Base-by-base conservation (phyloP, 2,329 filamentous ascomycete species). In the Akanthomyces muscarius region DNA sequence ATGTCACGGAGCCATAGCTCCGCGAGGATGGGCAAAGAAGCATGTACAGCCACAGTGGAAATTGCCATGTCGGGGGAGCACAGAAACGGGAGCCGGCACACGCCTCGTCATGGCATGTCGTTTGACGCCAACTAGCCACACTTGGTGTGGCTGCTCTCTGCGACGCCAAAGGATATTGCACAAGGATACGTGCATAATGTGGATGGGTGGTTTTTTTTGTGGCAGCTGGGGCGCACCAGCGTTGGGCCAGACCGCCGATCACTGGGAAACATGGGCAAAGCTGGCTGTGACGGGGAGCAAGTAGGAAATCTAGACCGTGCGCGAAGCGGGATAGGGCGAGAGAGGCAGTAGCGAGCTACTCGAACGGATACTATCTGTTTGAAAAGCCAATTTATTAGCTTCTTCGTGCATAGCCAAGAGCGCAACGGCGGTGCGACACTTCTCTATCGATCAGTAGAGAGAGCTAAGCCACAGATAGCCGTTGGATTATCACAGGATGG, bases 381-480 rank as follows among this genome's bases (percentile, higher is more conserved):
- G 3, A n/a, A n/a, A 38, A 23, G 50, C n/a, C 30, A 52, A 53
- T 53, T 53, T 2, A 2, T 23, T 53, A 53, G 30, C 50, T 38
- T 53, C n/a, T 53, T 13, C 14, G 4, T 13, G 30, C 10, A 18
- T 51, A 21, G 48, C 28, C 21, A 47, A 48, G 18, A 45, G 7
- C 30, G 30, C 18, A 41, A 41, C 33, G 30, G 51, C 33, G n/a
- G n/a, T 10, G 21, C 38, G 21, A 53, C n/a, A n/a, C n/a, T 4
- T 48, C 10, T 23, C 13, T 48, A 48, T 23, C 45, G 45, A 25
- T 4, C 50, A 52, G 25, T 36, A 36, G 28, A 41, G 38, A 41
- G 30, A 56, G 51, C 53, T 56, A 45, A 56, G 53, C 53, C 53
- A 56, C 53, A 44, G 23, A 36, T 38, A 58, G 45, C 55, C 55